Evolutionary conservation across 371 early-diverging fungal genomes (phyloP).

Genomic region (Choanephora cucurbitarum): DNA sequence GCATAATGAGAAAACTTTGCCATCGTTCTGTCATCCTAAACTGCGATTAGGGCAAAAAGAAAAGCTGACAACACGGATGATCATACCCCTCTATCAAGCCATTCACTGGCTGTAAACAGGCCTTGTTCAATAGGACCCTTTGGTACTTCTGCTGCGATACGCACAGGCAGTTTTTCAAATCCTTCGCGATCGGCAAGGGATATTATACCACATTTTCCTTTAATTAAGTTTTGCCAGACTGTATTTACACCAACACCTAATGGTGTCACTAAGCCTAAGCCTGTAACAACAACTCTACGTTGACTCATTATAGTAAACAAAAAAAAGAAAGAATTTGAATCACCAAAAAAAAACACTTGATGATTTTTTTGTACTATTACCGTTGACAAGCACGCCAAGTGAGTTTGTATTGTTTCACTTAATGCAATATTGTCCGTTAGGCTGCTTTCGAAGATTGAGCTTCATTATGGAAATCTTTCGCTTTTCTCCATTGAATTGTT

Average conservation of each 20-base stretch:
- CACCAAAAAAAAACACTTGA: no score
- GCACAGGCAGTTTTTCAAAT: slow-evolving; percentile 72
- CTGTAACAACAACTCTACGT: slow-evolving; percentile 89
- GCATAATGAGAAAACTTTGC: slow-evolving; percentile 89
- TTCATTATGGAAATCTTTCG: no score
- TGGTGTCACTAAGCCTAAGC: slow-evolving; percentile 93
- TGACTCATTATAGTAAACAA: slow-evolving; percentile 17
- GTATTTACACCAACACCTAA: slow-evolving; percentile 77
- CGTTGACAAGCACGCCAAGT: no score
- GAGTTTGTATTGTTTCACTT: no score
- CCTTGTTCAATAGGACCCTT: slow-evolving; percentile 54
- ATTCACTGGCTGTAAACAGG: slow-evolving; percentile 68
- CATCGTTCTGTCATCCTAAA: slow-evolving; percentile 77
- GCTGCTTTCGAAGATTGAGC: no score
- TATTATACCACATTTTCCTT: slow-evolving; percentile 76
- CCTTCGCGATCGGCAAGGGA: slow-evolving; percentile 55
- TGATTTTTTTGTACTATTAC: no score
- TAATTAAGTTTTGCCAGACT: slow-evolving; percentile 77
- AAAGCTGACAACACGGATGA: neutral
- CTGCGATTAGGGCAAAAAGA: neutral
- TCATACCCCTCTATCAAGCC: slow-evolving; percentile 72
- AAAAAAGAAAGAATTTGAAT: neutral
- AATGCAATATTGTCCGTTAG: no score
- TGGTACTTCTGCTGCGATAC: slow-evolving; percentile 79
- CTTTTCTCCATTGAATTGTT: no score